Conservation (phyloP, 2,329 filamentous ascomycete genomes). For the Stagonosporopsis tanaceti region DNA sequence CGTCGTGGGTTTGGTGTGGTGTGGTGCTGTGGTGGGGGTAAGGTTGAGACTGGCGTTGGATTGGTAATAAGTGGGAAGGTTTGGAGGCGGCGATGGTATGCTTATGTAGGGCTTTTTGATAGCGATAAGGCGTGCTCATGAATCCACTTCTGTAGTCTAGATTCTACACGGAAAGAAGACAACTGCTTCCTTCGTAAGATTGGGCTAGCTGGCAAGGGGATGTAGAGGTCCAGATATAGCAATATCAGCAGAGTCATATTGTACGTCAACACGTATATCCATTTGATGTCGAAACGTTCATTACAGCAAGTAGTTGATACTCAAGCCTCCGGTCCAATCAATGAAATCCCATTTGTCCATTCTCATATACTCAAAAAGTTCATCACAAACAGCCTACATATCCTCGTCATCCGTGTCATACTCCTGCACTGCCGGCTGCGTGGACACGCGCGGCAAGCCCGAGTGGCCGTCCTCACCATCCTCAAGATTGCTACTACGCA, state of each 20-base stretch:
- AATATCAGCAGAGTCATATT: neutral
- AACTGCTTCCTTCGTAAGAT: neutral
- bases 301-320: conserved; percentile 11
- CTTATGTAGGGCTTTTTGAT: neutral
- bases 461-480: conserved; percentile 18
- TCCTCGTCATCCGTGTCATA: conserved; percentile 14
- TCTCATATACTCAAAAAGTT: neutral
- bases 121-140: neutral
- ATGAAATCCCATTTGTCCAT: no score
- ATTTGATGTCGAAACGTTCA: neutral
- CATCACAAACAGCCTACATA: neutral
- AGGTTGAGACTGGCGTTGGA: no score
- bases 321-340: neutral
- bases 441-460: conserved; percentile 22
- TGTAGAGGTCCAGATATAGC: neutral
- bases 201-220: neutral
- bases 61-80: no score
- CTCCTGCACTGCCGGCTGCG: conserved; percentile 30
- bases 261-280: neutral
- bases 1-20: no score
- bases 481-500: conserved; percentile 11
- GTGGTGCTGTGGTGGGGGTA: no score
- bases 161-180: neutral
- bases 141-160: neutral
- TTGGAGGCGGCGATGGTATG: no score